Evolutionary conservation across 805 yeast species (phyloP), one percentile per base, ranked within the genome.

Genomic region (Metschnikowia kofuensis): DNA sequence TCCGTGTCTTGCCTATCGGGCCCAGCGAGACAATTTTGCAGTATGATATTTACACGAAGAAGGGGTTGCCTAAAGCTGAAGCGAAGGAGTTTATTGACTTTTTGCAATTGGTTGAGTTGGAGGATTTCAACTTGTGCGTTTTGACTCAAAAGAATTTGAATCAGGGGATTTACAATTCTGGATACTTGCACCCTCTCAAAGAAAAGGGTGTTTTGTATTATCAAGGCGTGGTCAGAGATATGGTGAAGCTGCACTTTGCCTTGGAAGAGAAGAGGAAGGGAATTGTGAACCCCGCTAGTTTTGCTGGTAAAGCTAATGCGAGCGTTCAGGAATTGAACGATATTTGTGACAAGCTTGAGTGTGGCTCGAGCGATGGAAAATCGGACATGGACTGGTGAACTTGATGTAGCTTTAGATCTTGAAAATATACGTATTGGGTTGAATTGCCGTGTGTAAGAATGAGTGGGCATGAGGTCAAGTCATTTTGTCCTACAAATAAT

Each of bases 1-100:
- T 81, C 54, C 69, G 85, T 57, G 85, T 81, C 4, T 66, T 80
- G 50, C 86, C 86, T 31, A 63, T 78, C 15, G 59, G 75, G 34
- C 79, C 84, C 16, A 70, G 72, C 32, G 79, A 74, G 60, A 81
- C 86, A 10, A 67, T 81, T 35, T 69, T 81, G 58, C 84, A 80
- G 58, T 81, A 81, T 57, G 85, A 81, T 59, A 77, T 81, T 49
- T 81, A 75, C 66, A 76, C 84, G 49, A 80, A 81, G 67, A 80
- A 79, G 62, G 86, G 85, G 10, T 61, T 79, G 42, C 71, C 70
- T 27, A 77, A 77, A 26, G 75, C 67, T 1, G 72, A 76, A 45
- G 80, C 78, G 69, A 78, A 79, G 57, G 85, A 80, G 57, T 81
- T 81, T 68, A 82, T 81, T 44, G 85, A 81, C 54, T 81, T 81